These are phyloP conservation scores for Fraxinus nigra DNA, from an alignment of 305 asterid species.

Conservation along the genomic window DNA sequence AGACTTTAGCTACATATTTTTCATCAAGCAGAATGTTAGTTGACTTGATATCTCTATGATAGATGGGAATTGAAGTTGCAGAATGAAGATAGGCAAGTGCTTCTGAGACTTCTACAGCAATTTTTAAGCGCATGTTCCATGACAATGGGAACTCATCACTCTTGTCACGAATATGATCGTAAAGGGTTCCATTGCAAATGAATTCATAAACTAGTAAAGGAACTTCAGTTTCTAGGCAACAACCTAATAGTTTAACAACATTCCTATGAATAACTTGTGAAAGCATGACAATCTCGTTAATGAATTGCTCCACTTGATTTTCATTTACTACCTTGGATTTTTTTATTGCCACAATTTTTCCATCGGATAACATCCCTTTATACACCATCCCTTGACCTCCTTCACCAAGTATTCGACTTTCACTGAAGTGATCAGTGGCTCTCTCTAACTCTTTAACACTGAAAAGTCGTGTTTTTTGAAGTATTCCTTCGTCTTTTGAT, in stretches of 20 bases:
- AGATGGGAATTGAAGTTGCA: neutral
- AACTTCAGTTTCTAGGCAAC: neutral
- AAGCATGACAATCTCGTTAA: neutral
- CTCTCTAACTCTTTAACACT: neutral
- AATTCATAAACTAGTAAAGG: neutral
- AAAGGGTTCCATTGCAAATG: neutral
- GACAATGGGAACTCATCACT: neutral
- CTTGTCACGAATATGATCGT: neutral
- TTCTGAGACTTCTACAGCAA: neutral
- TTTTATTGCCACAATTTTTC: neutral
- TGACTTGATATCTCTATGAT: neutral
- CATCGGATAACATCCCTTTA: neutral
- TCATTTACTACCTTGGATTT: neutral
- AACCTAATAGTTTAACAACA: neutral
- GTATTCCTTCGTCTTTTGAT: neutral
- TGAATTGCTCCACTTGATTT: neutral
- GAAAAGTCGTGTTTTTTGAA: neutral
- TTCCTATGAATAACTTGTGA: neutral
- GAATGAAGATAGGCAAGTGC: neutral
- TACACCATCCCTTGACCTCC: neutral
- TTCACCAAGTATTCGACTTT: neutral
- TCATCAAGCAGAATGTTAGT: neutral
- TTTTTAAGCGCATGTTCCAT: neutral
- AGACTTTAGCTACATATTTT: neutral
- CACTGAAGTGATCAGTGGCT: neutral